Evolutionary conservation across 1,139 yeast genomes (phyloP).

Genomic region (Kazachstania sp.): DNA sequence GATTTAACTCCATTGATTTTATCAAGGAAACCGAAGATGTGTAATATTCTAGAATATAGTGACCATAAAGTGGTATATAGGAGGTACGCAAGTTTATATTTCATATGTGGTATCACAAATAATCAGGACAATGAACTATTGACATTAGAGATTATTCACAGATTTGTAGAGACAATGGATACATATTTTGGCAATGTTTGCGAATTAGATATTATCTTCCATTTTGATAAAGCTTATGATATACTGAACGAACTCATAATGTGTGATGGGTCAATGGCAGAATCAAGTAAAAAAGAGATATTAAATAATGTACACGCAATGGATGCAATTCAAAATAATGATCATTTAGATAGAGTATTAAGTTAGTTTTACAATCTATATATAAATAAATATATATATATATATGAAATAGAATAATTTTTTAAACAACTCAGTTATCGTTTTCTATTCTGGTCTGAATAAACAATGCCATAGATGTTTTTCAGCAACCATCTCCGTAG

Average conservation of each 20-base stretch:
- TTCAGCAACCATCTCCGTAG: conserved; percentile 24
- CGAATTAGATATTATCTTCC: conserved; percentile 87
- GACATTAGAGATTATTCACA: conserved; percentile 77
- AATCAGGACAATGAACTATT: conserved; percentile 68
- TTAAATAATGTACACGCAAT: conserved; percentile 70
- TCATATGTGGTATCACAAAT: conserved; percentile 71
- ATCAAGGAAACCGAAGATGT: conserved; percentile 86
- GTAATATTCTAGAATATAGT: conserved; percentile 86
- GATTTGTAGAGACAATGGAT: conserved; percentile 96
- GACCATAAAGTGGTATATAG: conserved; percentile 85
- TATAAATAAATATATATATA: not conserved
- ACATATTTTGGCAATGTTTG: conserved; percentile 94
- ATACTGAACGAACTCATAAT: conserved; percentile 79
- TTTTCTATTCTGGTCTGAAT: conserved; percentile 11
- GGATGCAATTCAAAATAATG: conserved; percentile 64
- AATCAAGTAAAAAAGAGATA: conserved; percentile 73
- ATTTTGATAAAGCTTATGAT: conserved; percentile 87
- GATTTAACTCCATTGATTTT: conserved; percentile 82
- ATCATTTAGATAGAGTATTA: conserved; percentile 42
- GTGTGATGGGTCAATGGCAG: conserved; percentile 78
- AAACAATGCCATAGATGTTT: conserved; percentile 27
- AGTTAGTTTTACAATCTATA: conserved; percentile 15
- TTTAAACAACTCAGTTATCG: not conserved
- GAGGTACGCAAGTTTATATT: conserved; percentile 86
- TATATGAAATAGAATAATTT: not conserved